Conservation (phyloP, 2,329 filamentous ascomycete species). For the Venturia asperata region DNA sequence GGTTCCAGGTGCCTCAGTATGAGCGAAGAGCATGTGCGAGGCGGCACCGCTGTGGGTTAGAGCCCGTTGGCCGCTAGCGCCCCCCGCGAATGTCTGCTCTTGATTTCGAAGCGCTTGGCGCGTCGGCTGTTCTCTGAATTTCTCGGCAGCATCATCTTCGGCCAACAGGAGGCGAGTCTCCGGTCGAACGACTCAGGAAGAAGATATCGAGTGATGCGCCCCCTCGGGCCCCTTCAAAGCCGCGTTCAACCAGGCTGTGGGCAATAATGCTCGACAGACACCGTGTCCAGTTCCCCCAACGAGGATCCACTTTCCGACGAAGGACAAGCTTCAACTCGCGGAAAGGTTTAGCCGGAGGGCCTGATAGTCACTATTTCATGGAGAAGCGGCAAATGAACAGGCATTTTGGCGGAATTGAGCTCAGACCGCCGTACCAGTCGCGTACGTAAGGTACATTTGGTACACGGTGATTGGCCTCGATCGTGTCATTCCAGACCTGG, state of each 20-base stretch:
- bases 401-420: slow-evolving; percentile 1
- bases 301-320: neutral
- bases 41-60: slow-evolving; percentile 2
- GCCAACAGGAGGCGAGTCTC: neutral
- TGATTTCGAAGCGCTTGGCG: neutral
- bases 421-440: neutral
- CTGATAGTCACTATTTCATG: neutral
- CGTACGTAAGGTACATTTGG: neutral
- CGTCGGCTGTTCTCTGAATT: slow-evolving; percentile 10
- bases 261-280: neutral
- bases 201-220: neutral
- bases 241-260: neutral
- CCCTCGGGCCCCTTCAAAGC: too few relatives aligned
- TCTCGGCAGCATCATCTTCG: neutral
- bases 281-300: neutral
- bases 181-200: neutral
- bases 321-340: neutral
- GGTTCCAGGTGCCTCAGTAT: slow-evolving; percentile 7
- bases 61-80: neutral
- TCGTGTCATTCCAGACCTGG: slow-evolving; percentile 8
- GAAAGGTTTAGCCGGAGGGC: slow-evolving; percentile 12
- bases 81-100: neutral
- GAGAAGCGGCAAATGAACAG: slow-evolving; percentile 1
- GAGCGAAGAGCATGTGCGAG: slow-evolving; percentile 5
- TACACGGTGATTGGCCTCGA: neutral